Evolutionary conservation across 257 asterid genomes (phyloP).

Genomic region (Solanum rostratum): DNA sequence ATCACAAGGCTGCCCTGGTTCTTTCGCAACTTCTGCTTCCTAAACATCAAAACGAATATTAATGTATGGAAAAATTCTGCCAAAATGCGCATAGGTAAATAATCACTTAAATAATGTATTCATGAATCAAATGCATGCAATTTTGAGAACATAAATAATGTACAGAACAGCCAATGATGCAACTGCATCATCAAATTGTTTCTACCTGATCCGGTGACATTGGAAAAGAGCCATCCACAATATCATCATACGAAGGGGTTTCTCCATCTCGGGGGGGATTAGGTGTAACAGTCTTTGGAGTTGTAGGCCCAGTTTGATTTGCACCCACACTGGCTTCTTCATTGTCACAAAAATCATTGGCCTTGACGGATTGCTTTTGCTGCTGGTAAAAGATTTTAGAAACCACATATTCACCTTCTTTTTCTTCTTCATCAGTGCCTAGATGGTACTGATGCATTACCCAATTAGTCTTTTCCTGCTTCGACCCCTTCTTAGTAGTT

Average conservation of each 20-base stretch:
- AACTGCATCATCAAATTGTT: not conserved
- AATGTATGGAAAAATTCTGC: not conserved
- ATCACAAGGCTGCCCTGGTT: slow-evolving; percentile 9
- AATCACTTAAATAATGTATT: not conserved
- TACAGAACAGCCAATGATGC: not conserved
- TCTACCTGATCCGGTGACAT: slow-evolving; percentile 37
- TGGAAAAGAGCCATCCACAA: slow-evolving; percentile 9
- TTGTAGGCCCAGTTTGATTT: slow-evolving; percentile 35
- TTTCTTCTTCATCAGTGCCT: slow-evolving; percentile 60
- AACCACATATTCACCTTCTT: slow-evolving; percentile 61
- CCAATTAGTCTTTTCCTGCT: slow-evolving; percentile 68
- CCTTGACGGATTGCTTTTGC: slow-evolving; percentile 29
- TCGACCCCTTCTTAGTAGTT: slow-evolving; percentile 35
- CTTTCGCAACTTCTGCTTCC: slow-evolving; percentile 30
- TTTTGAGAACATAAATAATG: not conserved
- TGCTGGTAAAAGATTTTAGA: slow-evolving; percentile 66
- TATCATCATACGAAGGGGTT: slow-evolving; percentile 39
- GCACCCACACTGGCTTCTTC: slow-evolving; percentile 37
- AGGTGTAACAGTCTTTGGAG: slow-evolving; percentile 56
- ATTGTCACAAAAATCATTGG: slow-evolving; percentile 7
- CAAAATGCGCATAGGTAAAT: not conserved
- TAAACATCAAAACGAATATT: slow-evolving; percentile 8
- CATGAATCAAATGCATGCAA: not conserved
- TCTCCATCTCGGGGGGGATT: slow-evolving; percentile 47
- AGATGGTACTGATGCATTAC: slow-evolving; percentile 94